Conservation (phyloP, 805 yeast genomes). For the Lachancea sp. region DNA sequence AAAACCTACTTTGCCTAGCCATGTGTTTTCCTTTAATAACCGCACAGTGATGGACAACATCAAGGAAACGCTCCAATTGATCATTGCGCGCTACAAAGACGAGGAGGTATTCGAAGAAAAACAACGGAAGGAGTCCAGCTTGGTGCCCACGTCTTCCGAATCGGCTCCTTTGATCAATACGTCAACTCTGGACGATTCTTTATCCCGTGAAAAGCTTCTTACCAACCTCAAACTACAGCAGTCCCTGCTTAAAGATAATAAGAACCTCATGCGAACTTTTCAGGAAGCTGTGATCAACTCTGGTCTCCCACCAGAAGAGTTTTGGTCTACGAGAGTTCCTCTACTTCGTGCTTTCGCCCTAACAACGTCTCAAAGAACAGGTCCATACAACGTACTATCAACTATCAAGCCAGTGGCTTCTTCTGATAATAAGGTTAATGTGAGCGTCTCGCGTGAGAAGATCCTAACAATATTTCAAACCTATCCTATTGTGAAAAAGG, state of each 20-base stretch:
- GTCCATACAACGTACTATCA: slow-evolving; percentile 89
- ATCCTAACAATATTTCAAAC: slow-evolving; percentile 86
- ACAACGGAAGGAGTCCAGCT: slow-evolving; percentile 18
- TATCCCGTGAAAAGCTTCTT: slow-evolving; percentile 54
- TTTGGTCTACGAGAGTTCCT: slow-evolving; percentile 81
- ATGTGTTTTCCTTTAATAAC: slow-evolving; percentile 58
- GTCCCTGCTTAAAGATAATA: slow-evolving; percentile 61
- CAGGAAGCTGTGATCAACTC: slow-evolving; percentile 80
- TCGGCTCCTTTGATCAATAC: slow-evolving; percentile 34
- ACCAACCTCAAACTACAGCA: slow-evolving; percentile 76
- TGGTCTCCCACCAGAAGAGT: slow-evolving; percentile 71
- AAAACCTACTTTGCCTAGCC: slow-evolving; percentile 23
- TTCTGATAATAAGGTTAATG: slow-evolving; percentile 87
- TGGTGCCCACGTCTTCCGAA: slow-evolving; percentile 14
- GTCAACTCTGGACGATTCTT: slow-evolving; percentile 37
- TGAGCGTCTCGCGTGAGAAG: slow-evolving; percentile 83
- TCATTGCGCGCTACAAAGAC: slow-evolving; percentile 59
- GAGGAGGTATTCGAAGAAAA: slow-evolving; percentile 39
- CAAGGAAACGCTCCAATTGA: slow-evolving; percentile 60
- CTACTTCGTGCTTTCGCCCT: slow-evolving; percentile 80
- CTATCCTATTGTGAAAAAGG: slow-evolving; percentile 84
- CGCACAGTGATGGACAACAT: slow-evolving; percentile 71
- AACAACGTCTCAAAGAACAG: slow-evolving; percentile 74
- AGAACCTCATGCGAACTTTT: slow-evolving; percentile 63
- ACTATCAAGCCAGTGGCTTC: slow-evolving; percentile 93